phyloP scores from a whole-genome alignment of 2,329 filamentous ascomycete genomes.

The Aureobasidium vineae region DNA sequence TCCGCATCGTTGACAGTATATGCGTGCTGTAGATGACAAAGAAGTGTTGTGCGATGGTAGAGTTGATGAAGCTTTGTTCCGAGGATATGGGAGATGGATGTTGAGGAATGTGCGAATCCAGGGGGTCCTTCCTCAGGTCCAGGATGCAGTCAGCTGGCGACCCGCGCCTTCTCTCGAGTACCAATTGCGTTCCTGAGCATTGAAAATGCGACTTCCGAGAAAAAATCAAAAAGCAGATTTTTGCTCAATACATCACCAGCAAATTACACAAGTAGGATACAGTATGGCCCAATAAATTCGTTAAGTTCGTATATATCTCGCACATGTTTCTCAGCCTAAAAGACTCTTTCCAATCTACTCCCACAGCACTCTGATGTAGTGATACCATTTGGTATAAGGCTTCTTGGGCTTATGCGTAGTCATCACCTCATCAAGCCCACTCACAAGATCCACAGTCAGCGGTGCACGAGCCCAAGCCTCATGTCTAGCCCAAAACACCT shows the following conservation, averaged over 20 bases:
- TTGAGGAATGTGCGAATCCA: neutral
- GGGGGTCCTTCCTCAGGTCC: no score
- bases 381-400: slow-evolving; percentile 31
- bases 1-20: neutral
- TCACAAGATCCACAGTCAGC: slow-evolving; percentile 54
- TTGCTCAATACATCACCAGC: neutral
- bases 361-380: slow-evolving; percentile 41
- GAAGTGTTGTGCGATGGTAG: neutral
- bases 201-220: neutral
- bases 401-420: slow-evolving; percentile 39
- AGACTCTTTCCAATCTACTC: neutral
- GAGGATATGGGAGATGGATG: neutral
- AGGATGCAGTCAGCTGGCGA: neutral
- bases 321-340: neutral
- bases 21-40: neutral
- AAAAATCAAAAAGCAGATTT: no score
- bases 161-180: neutral
- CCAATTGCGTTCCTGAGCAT: no score
- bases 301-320: no score
- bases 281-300: neutral
- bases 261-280: neutral
- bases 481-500: slow-evolving; percentile 43
- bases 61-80: neutral
- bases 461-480: slow-evolving; percentile 55
- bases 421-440: slow-evolving; percentile 39